Percentiles rank a stretch among this genome's conserved stretches.
Evolutionary conservation across 225 moss, liverwort and hornwort species (phyloP).

Genomic region (Sphagnum tenellum): DNA sequence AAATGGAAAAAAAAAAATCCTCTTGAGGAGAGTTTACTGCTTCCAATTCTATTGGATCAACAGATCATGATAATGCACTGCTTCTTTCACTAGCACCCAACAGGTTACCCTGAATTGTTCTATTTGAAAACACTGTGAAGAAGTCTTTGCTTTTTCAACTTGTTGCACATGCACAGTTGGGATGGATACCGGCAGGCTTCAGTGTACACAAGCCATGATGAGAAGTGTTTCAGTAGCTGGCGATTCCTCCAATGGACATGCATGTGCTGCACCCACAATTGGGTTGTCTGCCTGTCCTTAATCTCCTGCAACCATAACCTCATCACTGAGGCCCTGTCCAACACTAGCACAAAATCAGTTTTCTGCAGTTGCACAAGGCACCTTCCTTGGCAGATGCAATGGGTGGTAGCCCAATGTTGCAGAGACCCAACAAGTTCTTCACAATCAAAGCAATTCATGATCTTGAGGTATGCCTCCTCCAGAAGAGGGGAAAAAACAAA

Average conservation of each 20-base stretch:
- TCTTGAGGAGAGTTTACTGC: too few relatives aligned
- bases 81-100: conserved; percentile 1
- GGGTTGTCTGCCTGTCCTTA: conserved; percentile 31
- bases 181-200: conserved; percentile 48
- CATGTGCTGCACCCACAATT: conserved; percentile 28
- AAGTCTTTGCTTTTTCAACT: background rate
- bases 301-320: conserved; percentile 51
- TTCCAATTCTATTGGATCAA: too few relatives aligned
- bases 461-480: too few relatives aligned
- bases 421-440: too few relatives aligned
- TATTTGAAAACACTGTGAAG: background rate
- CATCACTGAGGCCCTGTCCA: conserved; percentile 23
- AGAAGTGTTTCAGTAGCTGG: conserved; percentile 41
- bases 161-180: background rate
- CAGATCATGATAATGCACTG: background rate
- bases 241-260: conserved; percentile 26
- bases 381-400: too few relatives aligned
- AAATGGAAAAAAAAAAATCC: background rate
- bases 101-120: background rate
- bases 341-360: conserved; percentile 1
- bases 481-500: too few relatives aligned
- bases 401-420: too few relatives aligned
- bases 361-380: too few relatives aligned
- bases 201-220: conserved; percentile 43
- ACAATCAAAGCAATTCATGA: too few relatives aligned